Conservation (phyloP, 2,329 filamentous ascomycete genomes). For the Ophiostoma ips region DNA sequence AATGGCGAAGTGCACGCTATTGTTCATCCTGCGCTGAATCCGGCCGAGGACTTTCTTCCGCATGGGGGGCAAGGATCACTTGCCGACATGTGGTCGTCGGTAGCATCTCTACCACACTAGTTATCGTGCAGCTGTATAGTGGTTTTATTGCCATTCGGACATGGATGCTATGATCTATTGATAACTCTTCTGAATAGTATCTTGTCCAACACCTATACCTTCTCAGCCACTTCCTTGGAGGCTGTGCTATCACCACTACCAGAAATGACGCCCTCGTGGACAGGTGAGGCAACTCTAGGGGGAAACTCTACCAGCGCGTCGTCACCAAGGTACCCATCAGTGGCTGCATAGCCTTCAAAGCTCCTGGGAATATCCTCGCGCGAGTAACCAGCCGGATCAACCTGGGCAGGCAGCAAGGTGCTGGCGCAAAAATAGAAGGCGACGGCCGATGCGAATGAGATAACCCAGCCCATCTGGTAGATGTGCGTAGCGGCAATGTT, state of each 20-base stretch:
- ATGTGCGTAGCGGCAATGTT: constrained; percentile 19
- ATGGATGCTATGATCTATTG: no score
- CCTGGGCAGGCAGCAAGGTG: constrained; percentile 21
- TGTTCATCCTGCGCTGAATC: neutral
- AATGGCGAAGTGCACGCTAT: neutral
- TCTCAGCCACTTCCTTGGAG: neutral
- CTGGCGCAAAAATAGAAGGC: constrained; percentile 22
- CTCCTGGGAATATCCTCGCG: neutral
- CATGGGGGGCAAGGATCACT: no score
- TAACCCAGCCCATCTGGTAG: constrained; percentile 20
- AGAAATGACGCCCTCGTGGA: neutral
- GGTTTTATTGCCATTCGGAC: constrained; percentile 7
- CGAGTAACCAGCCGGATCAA: constrained; percentile 3
- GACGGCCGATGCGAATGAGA: constrained; percentile 20
- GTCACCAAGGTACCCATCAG: constrained; percentile 5
- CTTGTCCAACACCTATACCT: neutral
- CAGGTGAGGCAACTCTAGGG: neutral
- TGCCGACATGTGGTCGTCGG: no score
- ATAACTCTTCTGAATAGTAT: no score
- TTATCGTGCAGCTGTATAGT: neutral
- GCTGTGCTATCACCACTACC: constrained; percentile 1
- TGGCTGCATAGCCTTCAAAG: constrained; percentile 1
- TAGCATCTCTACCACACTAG: no score
- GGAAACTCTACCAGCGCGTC: constrained; percentile 6
- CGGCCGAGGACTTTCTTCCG: no score